phyloP scores from a whole-genome alignment of 1,284 basidiomycete genomes.

The Marasmius fiardii region DNA sequence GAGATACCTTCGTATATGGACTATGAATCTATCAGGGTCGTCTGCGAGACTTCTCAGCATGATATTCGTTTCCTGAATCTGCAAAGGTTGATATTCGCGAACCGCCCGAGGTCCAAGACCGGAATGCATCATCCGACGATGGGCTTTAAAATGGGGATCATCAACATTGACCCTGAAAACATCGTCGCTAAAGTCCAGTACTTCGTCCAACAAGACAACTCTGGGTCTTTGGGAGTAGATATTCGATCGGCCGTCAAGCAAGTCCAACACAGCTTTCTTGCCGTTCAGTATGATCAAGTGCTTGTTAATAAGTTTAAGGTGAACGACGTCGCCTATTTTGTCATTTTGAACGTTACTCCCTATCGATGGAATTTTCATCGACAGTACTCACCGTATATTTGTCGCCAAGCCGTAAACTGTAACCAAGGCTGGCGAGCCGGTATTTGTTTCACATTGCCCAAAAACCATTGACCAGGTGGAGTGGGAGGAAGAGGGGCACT shows the following conservation, averaged over 20 bases:
- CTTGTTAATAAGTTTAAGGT: constrained; percentile 22
- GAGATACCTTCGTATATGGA: neutral
- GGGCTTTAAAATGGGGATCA: neutral
- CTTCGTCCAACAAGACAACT: constrained; percentile 16
- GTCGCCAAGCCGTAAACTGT: too few relatives aligned
- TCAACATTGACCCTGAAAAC: neutral
- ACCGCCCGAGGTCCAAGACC: constrained; percentile 31
- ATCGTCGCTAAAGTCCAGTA: neutral
- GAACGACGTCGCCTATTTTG: constrained; percentile 21
- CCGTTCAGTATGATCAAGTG: constrained; percentile 30
- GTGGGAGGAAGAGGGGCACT: too few relatives aligned
- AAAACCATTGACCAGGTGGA: too few relatives aligned
- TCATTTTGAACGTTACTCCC: too few relatives aligned
- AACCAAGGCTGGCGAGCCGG: too few relatives aligned
- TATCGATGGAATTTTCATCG: too few relatives aligned
- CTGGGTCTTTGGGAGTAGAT: constrained; percentile 31
- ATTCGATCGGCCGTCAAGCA: constrained; percentile 28
- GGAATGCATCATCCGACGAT: constrained; percentile 24
- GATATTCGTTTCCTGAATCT: constrained; percentile 22
- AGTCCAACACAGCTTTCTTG: constrained; percentile 24
- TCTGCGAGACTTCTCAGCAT: neutral
- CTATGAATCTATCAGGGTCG: neutral
- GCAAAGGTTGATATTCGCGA: constrained; percentile 25
- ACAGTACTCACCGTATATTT: too few relatives aligned
- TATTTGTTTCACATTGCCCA: too few relatives aligned